These are phyloP conservation scores for Thalassiosira exigua DNA, from an alignment of 352 stramenopile genomes.

Conservation along the genomic window DNA sequence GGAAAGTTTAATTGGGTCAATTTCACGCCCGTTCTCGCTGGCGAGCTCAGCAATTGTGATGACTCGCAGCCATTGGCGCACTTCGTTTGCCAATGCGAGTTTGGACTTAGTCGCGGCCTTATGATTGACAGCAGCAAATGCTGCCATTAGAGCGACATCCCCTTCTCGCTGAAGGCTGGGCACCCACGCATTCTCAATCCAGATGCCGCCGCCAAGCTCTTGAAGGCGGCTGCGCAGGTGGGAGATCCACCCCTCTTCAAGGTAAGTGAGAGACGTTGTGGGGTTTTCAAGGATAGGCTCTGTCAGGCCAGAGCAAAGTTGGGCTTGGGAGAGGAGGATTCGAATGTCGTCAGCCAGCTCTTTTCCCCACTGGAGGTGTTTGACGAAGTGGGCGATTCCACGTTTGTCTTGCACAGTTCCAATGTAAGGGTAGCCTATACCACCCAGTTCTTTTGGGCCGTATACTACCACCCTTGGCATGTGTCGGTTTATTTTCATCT, in stretches of 20 bases:
- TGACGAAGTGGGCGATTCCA: constrained; percentile 12
- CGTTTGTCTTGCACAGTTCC: constrained; percentile 18
- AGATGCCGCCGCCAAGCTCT: constrained; percentile 1
- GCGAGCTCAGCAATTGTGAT: constrained; percentile 34
- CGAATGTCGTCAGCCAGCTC: constrained; percentile 12
- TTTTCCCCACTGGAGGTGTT: constrained; percentile 20
- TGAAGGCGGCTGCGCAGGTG: not conserved
- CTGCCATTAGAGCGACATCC: constrained; percentile 20
- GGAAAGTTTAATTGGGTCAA: not conserved
- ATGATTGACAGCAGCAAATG: not conserved
- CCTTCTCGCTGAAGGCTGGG: constrained; percentile 2
- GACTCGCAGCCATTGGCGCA: constrained; percentile 16
- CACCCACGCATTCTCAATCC: constrained; percentile 28
- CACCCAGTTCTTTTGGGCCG: not conserved
- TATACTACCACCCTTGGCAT: not conserved
- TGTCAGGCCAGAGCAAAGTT: constrained; percentile 16
- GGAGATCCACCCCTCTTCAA: constrained; percentile 10
- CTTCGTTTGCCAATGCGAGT: not conserved
- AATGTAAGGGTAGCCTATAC: constrained; percentile 3
- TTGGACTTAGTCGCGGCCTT: not conserved
- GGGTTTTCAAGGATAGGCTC: constrained; percentile 13
- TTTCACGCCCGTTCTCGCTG: not conserved
- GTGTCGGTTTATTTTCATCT: constrained; percentile 5
- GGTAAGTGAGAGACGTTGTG: not conserved
- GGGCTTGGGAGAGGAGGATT: constrained; percentile 10